These are phyloP conservation scores for Dichomitus squalens DNA, from an alignment of 1,284 basidiomycete species.

Conservation along the genomic window DNA sequence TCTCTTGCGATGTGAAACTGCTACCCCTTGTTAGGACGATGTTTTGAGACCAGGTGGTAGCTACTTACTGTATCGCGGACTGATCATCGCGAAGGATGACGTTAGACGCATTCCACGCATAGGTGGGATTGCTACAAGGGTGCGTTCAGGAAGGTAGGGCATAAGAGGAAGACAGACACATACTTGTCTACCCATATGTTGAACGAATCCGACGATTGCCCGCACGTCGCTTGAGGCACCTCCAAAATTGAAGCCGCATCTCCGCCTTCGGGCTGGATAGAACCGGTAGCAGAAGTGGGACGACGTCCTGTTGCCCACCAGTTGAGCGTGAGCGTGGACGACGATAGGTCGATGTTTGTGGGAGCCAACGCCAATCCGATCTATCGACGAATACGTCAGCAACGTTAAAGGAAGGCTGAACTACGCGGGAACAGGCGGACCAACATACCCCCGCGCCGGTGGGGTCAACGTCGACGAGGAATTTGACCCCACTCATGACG, in stretches of 20 bases:
- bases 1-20: conserved; percentile 8
- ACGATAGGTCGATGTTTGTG: conserved; percentile 1
- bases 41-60: not conserved
- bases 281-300: not conserved
- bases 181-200: conserved; percentile 6
- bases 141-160: not conserved
- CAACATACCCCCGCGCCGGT: not conserved
- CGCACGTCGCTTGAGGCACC: not conserved
- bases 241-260: not conserved
- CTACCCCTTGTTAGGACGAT: not conserved
- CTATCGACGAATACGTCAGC: not conserved
- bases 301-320: conserved; percentile 11
- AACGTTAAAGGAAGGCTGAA: not conserved
- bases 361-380: conserved; percentile 3
- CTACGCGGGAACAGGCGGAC: no score
- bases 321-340: conserved; percentile 3
- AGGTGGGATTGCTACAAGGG: not conserved
- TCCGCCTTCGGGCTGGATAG: not conserved
- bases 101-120: conserved; percentile 5
- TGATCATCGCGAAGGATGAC: not conserved
- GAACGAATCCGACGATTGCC: conserved; percentile 3
- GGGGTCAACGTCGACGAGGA: not conserved
- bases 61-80: not conserved
- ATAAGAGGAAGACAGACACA: not conserved
- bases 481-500: conserved; percentile 3